A percentile compares a stretch with the other conserved stretches of the same genome.
phyloP scores from a whole-genome alignment of 208 protist species.

The Endotrypanum monterogeii region DNA sequence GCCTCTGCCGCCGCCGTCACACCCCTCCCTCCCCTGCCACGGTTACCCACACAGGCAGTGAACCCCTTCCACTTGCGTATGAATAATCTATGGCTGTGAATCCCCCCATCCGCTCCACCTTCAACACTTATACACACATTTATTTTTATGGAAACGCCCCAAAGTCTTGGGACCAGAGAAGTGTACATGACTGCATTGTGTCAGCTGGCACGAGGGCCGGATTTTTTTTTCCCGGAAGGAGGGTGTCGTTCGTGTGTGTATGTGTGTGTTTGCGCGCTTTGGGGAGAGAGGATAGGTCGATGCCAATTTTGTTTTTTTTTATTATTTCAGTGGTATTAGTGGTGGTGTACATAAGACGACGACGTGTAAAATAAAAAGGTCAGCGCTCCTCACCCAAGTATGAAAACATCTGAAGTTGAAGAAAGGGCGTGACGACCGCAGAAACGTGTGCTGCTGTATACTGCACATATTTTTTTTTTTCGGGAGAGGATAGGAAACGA shows the following conservation, averaged over 20 bases:
- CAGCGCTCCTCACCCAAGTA: not conserved
- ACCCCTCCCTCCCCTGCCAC: not conserved
- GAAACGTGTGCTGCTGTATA: too few relatives aligned
- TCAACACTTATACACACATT: not conserved
- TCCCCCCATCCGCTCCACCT: not conserved
- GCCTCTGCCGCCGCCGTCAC: too few relatives aligned
- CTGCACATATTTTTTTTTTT: too few relatives aligned
- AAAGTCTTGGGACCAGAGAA: not conserved
- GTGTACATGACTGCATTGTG: not conserved
- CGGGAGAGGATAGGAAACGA: not conserved
- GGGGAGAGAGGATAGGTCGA: not conserved
- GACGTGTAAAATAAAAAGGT: not conserved
- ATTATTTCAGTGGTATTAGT: not conserved
- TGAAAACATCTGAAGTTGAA: not conserved
- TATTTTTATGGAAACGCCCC: not conserved
- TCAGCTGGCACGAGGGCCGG: not conserved
- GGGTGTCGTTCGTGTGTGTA: too few relatives aligned
- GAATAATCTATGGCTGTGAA: not conserved
- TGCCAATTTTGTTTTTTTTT: not conserved
- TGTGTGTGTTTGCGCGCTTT: too few relatives aligned
- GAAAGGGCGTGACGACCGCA: not conserved
- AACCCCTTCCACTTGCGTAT: not conserved
- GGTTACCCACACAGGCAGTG: not conserved
- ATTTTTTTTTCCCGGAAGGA: not conserved
- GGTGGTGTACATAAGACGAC: constrained; percentile 4